These are phyloP conservation scores for Urostyla sp. DNA, from an alignment of 73 alveolate genomes.

Conservation along the genomic window DNA sequence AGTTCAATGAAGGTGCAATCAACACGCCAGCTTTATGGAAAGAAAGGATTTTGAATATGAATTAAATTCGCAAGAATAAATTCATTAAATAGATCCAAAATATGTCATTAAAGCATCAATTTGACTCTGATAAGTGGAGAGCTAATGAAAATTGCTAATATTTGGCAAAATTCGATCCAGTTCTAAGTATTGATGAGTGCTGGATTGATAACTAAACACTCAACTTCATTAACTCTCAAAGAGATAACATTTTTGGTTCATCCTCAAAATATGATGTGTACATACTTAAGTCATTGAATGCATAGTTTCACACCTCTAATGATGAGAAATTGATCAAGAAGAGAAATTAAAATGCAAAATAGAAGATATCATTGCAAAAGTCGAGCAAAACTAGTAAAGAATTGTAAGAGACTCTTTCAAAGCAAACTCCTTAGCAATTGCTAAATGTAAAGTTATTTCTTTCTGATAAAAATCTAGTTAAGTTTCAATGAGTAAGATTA, in stretches of 20 bases:
- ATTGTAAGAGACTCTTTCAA: not conserved
- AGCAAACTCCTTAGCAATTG: conserved; percentile 10
- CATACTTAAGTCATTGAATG: too few relatives aligned
- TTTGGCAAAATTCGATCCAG: not conserved
- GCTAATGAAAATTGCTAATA: not conserved
- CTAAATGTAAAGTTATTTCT: not conserved
- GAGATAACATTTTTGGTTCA: conserved; percentile 53
- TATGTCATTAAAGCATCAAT: not conserved
- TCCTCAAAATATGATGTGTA: conserved; percentile 48
- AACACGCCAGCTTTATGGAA: conserved; percentile 28
- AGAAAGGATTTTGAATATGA: not conserved
- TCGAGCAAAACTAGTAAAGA: not conserved
- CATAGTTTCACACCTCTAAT: too few relatives aligned
- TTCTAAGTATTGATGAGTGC: conserved; percentile 1
- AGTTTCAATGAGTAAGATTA: conserved; percentile 26
- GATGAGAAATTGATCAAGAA: too few relatives aligned
- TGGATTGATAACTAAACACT: conserved; percentile 44
- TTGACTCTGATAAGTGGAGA: conserved; percentile 36
- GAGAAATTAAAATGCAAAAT: too few relatives aligned
- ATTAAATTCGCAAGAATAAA: conserved; percentile 9
- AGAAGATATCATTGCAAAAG: too few relatives aligned
- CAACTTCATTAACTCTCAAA: conserved; percentile 30
- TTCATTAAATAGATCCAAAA: not conserved
- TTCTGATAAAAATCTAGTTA: not conserved
- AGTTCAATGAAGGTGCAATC: not conserved